These are phyloP conservation scores for Pythium aquatile DNA, from an alignment of 352 stramenopile species.

Conservation along the genomic window DNA sequence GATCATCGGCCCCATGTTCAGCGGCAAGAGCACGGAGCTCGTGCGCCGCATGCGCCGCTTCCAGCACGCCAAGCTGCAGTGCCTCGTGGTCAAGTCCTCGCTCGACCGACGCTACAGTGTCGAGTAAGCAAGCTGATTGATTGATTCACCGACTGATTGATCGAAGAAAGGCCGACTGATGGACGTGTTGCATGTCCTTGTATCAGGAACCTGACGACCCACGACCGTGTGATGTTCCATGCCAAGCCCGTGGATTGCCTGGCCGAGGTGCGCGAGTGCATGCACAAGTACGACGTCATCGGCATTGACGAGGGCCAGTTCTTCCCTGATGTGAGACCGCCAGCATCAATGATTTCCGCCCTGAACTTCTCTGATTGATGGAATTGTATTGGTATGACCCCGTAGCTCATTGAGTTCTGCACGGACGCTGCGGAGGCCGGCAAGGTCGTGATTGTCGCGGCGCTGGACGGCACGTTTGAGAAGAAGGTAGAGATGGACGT, in stretches of 20 bases:
- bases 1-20: slow-evolving; percentile 88
- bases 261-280: slow-evolving; percentile 48
- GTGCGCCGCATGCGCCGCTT: slow-evolving; percentile 80
- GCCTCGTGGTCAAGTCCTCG: slow-evolving; percentile 80
- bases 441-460: slow-evolving; percentile 80
- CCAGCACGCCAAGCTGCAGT: slow-evolving; percentile 75
- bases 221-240: slow-evolving; percentile 73
- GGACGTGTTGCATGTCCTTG: neutral
- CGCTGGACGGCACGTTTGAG: slow-evolving; percentile 76
- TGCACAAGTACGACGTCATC: slow-evolving; percentile 80
- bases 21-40: slow-evolving; percentile 86
- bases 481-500: slow-evolving; percentile 40
- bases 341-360: neutral
- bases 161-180: neutral
- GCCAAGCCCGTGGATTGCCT: slow-evolving; percentile 59
- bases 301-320: slow-evolving; percentile 88
- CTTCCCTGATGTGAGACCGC: slow-evolving; percentile 61
- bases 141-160: neutral
- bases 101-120: slow-evolving; percentile 79
- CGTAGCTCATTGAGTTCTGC: slow-evolving; percentile 73
- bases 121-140: slow-evolving; percentile 29
- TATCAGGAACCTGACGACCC: slow-evolving; percentile 64
- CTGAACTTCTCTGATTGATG: neutral
- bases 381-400: neutral
- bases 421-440: slow-evolving; percentile 62